phyloP scores from a whole-genome alignment of 768 basidiomycete genomes.

The Leccinum subgranulosum region DNA sequence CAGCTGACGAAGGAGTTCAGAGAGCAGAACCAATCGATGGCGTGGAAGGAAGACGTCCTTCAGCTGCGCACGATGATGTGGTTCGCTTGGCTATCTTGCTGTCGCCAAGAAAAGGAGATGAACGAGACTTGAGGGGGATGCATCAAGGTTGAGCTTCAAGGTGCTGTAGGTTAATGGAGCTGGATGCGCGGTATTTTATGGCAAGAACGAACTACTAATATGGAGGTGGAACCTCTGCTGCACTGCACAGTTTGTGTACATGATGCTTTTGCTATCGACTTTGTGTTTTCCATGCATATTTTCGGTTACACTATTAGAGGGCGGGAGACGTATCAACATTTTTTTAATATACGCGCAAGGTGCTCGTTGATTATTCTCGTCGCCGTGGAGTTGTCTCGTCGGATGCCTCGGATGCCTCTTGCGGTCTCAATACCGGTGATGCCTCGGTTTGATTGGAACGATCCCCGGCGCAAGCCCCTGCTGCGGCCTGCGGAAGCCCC shows the following conservation, averaged over 20 bases:
- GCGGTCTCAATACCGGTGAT: background rate
- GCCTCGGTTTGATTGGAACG: background rate
- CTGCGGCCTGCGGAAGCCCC: background rate
- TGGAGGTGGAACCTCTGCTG: slow-evolving; percentile 25
- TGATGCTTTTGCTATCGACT: slow-evolving; percentile 17
- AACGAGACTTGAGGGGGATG: slow-evolving; percentile 23
- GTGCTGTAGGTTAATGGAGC: slow-evolving; percentile 22
- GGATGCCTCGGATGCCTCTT: background rate
- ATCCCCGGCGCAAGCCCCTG: background rate
- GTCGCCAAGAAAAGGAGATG: slow-evolving; percentile 44
- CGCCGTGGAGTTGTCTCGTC: background rate
- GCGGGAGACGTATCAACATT: background rate
- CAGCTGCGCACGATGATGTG: slow-evolving; percentile 92
- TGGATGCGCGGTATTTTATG: slow-evolving; percentile 27
- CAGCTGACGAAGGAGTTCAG: slow-evolving; percentile 85
- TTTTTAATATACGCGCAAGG: background rate
- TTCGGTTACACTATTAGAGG: background rate
- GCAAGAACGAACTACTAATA: slow-evolving; percentile 23
- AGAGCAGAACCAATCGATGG: slow-evolving; percentile 80
- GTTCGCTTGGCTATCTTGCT: slow-evolving; percentile 84
- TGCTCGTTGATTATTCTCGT: background rate
- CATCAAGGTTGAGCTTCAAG: background rate
- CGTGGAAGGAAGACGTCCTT: slow-evolving; percentile 93
- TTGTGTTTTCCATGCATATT: slow-evolving; percentile 13
- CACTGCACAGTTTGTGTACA: slow-evolving; percentile 23